phyloP scores from a whole-genome alignment of 2,329 filamentous ascomycete genomes.

The Hypoxylon sp. region DNA sequence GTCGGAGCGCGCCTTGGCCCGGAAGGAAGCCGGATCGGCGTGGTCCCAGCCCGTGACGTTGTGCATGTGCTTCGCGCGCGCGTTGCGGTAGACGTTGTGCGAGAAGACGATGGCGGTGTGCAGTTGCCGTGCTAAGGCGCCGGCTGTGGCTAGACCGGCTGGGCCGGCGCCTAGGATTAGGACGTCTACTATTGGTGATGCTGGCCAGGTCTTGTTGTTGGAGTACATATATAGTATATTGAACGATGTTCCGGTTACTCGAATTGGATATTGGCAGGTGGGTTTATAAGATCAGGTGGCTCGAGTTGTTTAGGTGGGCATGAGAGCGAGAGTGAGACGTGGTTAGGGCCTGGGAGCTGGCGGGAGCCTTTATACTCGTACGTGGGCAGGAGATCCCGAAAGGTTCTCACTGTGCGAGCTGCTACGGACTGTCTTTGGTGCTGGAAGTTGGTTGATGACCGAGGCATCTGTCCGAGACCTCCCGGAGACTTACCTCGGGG shows the following conservation, averaged over 20 bases:
- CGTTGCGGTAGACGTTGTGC: slow-evolving; percentile 56
- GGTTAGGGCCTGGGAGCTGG: neutral
- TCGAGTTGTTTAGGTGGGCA: neutral
- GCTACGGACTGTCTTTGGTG: neutral
- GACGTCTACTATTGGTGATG: slow-evolving; percentile 45
- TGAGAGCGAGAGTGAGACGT: neutral
- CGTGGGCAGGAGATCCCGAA: neutral
- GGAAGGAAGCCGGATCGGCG: slow-evolving; percentile 32
- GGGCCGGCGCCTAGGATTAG: slow-evolving; percentile 59
- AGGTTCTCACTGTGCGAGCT: neutral
- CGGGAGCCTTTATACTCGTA: neutral
- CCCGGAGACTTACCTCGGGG: slow-evolving; percentile 40
- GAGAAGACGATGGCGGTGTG: slow-evolving; percentile 55
- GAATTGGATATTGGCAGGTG: neutral
- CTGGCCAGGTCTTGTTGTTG: slow-evolving; percentile 8
- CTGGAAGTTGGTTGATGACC: neutral
- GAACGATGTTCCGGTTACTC: neutral
- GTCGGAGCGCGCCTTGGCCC: slow-evolving; percentile 37
- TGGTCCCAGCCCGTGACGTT: slow-evolving; percentile 51
- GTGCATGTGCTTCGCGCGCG: slow-evolving; percentile 59
- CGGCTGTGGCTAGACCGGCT: slow-evolving; percentile 58
- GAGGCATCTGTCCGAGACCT: neutral
- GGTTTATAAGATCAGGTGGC: neutral
- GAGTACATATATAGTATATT: neutral
- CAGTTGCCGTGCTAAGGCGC: slow-evolving; percentile 52